phyloP scores from a whole-genome alignment of 805 yeast species.

The Ogataea trehaloabstinens region DNA sequence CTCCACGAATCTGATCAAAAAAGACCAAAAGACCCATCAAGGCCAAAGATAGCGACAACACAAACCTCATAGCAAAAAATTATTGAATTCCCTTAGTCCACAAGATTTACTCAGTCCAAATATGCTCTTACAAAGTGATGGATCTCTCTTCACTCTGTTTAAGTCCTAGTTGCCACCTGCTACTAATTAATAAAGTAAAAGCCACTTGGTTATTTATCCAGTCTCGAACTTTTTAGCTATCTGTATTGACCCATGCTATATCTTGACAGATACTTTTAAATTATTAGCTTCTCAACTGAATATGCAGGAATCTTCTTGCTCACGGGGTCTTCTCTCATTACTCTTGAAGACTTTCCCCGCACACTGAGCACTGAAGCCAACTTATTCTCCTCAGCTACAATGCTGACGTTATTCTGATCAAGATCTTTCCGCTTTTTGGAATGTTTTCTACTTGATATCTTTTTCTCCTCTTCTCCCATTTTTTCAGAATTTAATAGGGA shows the following conservation, averaged over 20 bases:
- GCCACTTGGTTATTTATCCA: too few relatives aligned
- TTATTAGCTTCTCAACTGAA: constrained; percentile 48
- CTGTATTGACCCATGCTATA: background rate
- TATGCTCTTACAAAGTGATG: too few relatives aligned
- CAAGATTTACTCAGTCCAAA: too few relatives aligned
- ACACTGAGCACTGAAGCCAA: constrained; percentile 25
- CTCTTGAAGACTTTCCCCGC: constrained; percentile 17
- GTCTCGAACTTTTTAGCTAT: too few relatives aligned
- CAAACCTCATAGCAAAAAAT: constrained; percentile 20
- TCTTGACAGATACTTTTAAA: constrained; percentile 20
- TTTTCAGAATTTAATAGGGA: constrained; percentile 31
- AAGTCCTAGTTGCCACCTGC: too few relatives aligned
- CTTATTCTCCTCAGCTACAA: constrained; percentile 25
- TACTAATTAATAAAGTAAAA: too few relatives aligned
- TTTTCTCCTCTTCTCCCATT: constrained; percentile 9
- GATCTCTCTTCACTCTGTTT: too few relatives aligned
- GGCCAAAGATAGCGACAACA: constrained; percentile 19
- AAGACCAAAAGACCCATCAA: constrained; percentile 18
- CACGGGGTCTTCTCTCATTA: constrained; percentile 30
- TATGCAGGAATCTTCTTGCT: constrained; percentile 52
- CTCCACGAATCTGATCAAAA: constrained; percentile 18
- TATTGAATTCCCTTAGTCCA: too few relatives aligned
- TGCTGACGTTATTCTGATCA: constrained; percentile 28
- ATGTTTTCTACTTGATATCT: constrained; percentile 14
- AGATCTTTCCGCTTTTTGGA: constrained; percentile 25